These are phyloP conservation scores for Saccharomycopsis vini DNA, from an alignment of 805 yeast species.

Conservation along the genomic window DNA sequence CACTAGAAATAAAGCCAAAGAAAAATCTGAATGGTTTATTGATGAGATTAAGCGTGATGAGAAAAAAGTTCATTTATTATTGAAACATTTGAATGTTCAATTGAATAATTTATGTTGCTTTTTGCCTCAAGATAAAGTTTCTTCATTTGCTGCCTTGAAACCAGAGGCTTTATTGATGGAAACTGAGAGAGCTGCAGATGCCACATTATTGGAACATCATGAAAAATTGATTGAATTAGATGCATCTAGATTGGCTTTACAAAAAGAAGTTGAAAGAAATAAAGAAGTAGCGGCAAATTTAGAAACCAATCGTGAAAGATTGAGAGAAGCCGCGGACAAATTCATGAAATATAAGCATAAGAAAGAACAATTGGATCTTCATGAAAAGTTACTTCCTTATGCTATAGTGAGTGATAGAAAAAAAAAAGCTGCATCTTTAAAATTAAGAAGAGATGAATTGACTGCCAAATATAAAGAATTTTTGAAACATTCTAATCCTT, in stretches of 20 bases:
- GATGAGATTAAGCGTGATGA: slow-evolving; percentile 37
- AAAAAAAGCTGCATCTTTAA: slow-evolving; percentile 21
- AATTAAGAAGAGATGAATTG: slow-evolving; percentile 23
- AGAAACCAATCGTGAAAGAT: slow-evolving; percentile 30
- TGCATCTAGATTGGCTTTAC: slow-evolving; percentile 28
- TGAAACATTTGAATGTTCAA: slow-evolving; percentile 59
- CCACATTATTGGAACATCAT: slow-evolving; percentile 49
- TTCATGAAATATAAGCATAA: slow-evolving; percentile 39
- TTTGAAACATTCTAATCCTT: slow-evolving; percentile 5
- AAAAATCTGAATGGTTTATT: slow-evolving; percentile 44
- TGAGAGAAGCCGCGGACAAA: slow-evolving; percentile 39
- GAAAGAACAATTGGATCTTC: slow-evolving; percentile 36
- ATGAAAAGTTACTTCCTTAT: slow-evolving; percentile 40
- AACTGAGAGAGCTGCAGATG: slow-evolving; percentile 72
- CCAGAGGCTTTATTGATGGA: slow-evolving; percentile 68
- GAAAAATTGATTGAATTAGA: slow-evolving; percentile 47
- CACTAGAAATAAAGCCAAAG: slow-evolving; percentile 23
- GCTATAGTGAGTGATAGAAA: slow-evolving; percentile 36
- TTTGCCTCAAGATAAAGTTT: slow-evolving; percentile 90
- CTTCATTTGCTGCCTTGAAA: slow-evolving; percentile 76
- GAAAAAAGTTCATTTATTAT: slow-evolving; percentile 33
- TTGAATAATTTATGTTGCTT: slow-evolving; percentile 89
- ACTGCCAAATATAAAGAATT: slow-evolving; percentile 22
- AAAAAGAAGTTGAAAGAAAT: slow-evolving; percentile 30
- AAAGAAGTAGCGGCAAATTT: slow-evolving; percentile 26